A percentile compares a stretch with the other conserved stretches of the same genome.
Evolutionary conservation across 805 yeast genomes (phyloP).

Genomic region (Wickerhamiella lipophila): DNA sequence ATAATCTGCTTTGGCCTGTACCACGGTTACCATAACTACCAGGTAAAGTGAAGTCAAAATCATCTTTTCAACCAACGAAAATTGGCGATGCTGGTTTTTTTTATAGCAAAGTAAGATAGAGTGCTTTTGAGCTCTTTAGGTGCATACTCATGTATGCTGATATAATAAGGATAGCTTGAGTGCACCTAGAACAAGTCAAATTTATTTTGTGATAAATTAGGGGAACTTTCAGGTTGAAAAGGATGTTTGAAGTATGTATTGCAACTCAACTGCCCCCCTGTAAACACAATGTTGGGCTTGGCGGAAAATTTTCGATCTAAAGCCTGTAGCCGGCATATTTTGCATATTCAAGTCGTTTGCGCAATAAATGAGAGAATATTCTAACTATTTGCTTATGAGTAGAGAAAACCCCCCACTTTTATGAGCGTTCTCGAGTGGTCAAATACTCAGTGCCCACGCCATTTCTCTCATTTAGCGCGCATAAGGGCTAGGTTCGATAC

Average conservation of each 20-base stretch:
- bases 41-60: background rate
- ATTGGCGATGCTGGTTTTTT: background rate
- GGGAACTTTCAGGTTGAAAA: no score
- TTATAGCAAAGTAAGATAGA: background rate
- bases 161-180: background rate
- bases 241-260: no score
- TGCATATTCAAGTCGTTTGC: background rate
- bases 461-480: background rate
- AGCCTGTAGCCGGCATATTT: no score
- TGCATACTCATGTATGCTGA: background rate
- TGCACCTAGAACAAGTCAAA: no score
- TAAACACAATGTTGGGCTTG: no score
- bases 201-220: no score
- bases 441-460: no score
- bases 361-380: background rate
- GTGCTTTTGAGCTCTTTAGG: background rate
- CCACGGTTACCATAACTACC: background rate
- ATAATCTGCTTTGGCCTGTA: conserved; percentile 6
- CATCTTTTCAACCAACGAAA: background rate
- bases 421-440: background rate
- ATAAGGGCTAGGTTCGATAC: background rate
- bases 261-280: no score
- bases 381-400: background rate
- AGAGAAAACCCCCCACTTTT: no score
- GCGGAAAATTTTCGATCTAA: no score